Evolutionary conservation across 352 stramenopile species (phyloP).

Genomic region (Globisporangium radiosum): DNA sequence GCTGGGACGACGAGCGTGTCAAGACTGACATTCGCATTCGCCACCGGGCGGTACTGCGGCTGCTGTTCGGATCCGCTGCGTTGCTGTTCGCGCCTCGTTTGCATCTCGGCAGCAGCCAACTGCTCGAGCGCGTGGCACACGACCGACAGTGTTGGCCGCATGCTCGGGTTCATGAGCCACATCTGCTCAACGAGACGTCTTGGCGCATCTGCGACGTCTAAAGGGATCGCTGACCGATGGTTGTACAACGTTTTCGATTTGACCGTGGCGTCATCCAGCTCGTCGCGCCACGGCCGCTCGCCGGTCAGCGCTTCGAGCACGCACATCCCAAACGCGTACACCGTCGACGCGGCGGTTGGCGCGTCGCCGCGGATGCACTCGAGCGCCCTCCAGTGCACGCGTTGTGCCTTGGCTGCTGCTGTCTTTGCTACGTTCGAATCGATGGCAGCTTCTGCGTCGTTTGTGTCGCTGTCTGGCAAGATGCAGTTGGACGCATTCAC

Average conservation of each 20-base stretch:
- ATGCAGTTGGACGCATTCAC: background rate
- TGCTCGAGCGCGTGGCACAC: background rate
- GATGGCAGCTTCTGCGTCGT: no score
- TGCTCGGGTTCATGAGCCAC: background rate
- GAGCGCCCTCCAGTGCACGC: slow-evolving; percentile 8
- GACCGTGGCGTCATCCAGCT: slow-evolving; percentile 1
- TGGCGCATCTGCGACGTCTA: background rate
- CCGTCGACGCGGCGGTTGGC: slow-evolving; percentile 18
- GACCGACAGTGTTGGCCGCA: background rate
- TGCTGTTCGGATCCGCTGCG: background rate
- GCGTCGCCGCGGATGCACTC: slow-evolving; percentile 21
- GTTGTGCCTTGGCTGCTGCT: background rate
- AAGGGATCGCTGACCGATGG: background rate
- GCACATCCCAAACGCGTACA: slow-evolving; percentile 31
- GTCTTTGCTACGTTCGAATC: background rate
- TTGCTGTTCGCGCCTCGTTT: no score
- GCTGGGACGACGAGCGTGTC: background rate
- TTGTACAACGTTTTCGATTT: background rate
- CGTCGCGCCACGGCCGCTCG: slow-evolving; percentile 14
- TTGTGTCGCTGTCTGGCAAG: background rate
- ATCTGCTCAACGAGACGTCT: background rate
- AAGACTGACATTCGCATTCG: background rate
- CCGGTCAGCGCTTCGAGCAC: slow-evolving; percentile 23
- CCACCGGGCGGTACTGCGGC: background rate
- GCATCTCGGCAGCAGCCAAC: background rate